Percentiles rank a stretch among this genome's conserved stretches.
Evolutionary conservation across 78 protist genomes (phyloP).

Genomic region (Polysphondylium violaceum): DNA sequence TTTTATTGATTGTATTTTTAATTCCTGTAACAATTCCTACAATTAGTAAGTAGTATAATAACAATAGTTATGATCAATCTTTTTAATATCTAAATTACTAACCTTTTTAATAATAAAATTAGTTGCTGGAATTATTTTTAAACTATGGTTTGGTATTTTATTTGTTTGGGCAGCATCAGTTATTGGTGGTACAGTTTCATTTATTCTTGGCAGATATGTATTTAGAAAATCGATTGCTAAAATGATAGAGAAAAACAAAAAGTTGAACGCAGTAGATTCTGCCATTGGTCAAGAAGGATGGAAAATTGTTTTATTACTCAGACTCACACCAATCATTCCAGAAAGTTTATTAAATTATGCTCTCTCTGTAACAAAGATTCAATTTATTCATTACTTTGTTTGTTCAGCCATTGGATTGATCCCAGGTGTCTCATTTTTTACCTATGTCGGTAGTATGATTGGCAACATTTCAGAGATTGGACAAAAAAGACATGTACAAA

Average conservation of each 20-base stretch:
- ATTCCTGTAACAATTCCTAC: slow-evolving; percentile 76
- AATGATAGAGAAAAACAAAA: slow-evolving; percentile 63
- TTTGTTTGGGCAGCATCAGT: slow-evolving; percentile 71
- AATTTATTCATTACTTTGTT: slow-evolving; percentile 26
- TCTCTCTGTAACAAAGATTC: slow-evolving; percentile 49
- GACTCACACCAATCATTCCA: slow-evolving; percentile 59
- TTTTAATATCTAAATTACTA: background rate
- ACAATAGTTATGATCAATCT: background rate
- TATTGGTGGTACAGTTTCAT: slow-evolving; percentile 54
- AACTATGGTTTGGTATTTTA: slow-evolving; percentile 58
- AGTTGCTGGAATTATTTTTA: slow-evolving; percentile 70
- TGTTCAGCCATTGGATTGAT: slow-evolving; percentile 59
- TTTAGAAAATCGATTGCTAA: slow-evolving; percentile 48
- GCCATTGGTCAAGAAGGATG: slow-evolving; percentile 81
- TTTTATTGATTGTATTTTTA: slow-evolving; percentile 58
- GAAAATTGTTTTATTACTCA: slow-evolving; percentile 62
- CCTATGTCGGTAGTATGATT: slow-evolving; percentile 32
- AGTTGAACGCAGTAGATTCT: slow-evolving; percentile 37
- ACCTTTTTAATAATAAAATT: background rate
- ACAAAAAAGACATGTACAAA: background rate
- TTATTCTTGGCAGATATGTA: slow-evolving; percentile 71
- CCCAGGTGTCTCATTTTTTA: slow-evolving; percentile 76
- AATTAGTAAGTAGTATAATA: slow-evolving; percentile 33
- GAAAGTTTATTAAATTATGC: slow-evolving; percentile 67
- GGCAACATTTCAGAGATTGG: slow-evolving; percentile 53